Evolutionary conservation across 1,284 basidiomycete species (phyloP).

Genomic region (Papiliotrema nemorosa): DNA sequence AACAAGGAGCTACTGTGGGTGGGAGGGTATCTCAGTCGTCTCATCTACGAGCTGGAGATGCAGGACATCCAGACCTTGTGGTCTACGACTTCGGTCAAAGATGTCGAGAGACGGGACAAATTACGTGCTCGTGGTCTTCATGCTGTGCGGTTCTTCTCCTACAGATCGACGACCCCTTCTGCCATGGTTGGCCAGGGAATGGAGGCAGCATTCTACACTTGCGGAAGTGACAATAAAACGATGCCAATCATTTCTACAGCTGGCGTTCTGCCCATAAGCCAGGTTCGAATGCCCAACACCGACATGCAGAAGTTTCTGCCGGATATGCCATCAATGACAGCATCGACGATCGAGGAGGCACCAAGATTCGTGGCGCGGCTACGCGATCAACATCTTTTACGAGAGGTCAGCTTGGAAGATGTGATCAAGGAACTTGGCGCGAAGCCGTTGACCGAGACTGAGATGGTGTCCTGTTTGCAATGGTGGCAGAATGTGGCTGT

Average conservation of each 20-base stretch:
- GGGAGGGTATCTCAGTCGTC: conserved; percentile 71
- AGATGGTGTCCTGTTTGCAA: conserved; percentile 76
- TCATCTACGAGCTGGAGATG: conserved; percentile 85
- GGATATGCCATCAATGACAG: conserved; percentile 70
- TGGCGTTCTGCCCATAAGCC: conserved; percentile 67
- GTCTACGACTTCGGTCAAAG: conserved; percentile 30
- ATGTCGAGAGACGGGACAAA: conserved; percentile 60
- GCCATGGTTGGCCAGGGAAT: conserved; percentile 73
- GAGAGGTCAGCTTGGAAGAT: conserved; percentile 78
- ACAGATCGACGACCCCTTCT: conserved; percentile 81
- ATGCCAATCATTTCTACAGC: conserved; percentile 76
- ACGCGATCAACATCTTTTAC: conserved; percentile 66
- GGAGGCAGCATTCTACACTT: conserved; percentile 78
- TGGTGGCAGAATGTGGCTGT: conserved; percentile 79
- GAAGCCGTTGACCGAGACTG: conserved; percentile 67
- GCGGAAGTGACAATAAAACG: conserved; percentile 48
- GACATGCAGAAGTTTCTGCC: conserved; percentile 75
- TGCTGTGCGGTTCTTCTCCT: conserved; percentile 83
- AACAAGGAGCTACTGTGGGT: conserved; percentile 81
- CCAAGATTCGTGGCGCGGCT: conserved; percentile 64
- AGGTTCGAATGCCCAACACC: conserved; percentile 74
- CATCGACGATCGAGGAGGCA: conserved; percentile 63
- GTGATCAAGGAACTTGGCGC: conserved; percentile 74
- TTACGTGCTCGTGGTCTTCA: conserved; percentile 68
- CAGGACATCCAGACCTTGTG: conserved; percentile 45